Evolutionary conservation across 1,284 basidiomycete genomes (phyloP).

Genomic region (Rhodotorula mucilaginosa): DNA sequence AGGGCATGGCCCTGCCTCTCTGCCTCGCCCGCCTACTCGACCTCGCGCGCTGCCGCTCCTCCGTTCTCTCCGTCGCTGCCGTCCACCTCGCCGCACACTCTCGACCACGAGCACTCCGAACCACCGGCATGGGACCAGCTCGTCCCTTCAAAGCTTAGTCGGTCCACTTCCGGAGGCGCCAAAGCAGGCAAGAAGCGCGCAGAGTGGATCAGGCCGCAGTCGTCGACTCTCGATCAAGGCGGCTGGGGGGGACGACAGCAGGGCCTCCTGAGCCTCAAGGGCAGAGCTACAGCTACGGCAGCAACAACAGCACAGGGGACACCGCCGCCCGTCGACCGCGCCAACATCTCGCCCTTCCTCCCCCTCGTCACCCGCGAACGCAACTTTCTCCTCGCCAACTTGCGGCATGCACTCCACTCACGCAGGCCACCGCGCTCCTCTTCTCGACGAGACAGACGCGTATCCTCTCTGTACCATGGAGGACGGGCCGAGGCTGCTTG

Average conservation of each 20-base stretch:
- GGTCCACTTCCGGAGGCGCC: not conserved
- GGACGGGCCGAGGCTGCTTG: not conserved
- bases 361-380: constrained; percentile 35
- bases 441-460: not conserved
- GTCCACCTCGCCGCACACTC: constrained; percentile 14
- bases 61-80: not conserved
- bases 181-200: no score
- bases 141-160: no score
- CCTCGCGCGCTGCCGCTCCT: not conserved
- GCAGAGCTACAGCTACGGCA: not conserved
- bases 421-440: not conserved
- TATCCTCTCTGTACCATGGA: not conserved
- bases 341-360: constrained; percentile 34
- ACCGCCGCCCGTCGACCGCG: constrained; percentile 3
- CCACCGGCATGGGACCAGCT: not conserved
- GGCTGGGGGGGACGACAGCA: not conserved
- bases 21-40: not conserved
- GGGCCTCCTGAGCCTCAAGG: not conserved
- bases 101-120: constrained; percentile 12
- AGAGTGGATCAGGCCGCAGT: not conserved
- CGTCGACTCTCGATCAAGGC: not conserved
- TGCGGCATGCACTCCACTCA: constrained; percentile 9
- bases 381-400: constrained; percentile 20
- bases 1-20: not conserved
- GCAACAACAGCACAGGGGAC: not conserved